A percentile compares a stretch with the other conserved stretches of the same genome.
Conservation (phyloP, 768 basidiomycete species). For the Amanita subjunquillea region DNA sequence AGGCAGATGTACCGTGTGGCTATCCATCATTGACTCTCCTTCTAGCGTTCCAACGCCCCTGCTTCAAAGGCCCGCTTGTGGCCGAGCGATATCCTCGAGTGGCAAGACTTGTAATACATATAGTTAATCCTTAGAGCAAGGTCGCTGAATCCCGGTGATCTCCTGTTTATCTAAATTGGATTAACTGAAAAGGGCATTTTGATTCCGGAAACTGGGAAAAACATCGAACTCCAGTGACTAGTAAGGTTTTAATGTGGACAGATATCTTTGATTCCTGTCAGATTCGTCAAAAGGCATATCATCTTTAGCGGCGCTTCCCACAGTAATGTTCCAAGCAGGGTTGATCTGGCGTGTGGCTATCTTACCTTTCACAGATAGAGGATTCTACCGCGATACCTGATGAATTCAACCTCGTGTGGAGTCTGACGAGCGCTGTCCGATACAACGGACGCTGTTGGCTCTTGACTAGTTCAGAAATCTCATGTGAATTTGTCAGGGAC, state of each 20-base stretch:
- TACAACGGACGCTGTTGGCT: slow-evolving; percentile 16
- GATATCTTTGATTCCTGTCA: background rate
- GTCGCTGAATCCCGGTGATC: background rate
- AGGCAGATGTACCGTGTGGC: background rate
- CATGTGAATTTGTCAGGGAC: slow-evolving; percentile 1
- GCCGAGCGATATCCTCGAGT: background rate
- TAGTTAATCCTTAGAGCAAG: background rate
- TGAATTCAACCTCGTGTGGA: slow-evolving; percentile 12
- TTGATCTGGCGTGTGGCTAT: slow-evolving; percentile 1
- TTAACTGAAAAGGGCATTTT: background rate
- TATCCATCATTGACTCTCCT: slow-evolving; percentile 6
- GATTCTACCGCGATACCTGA: slow-evolving; percentile 1
- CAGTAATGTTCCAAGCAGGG: background rate
- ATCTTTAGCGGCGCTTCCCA: background rate
- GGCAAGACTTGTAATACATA: background rate
- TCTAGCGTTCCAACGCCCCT: slow-evolving; percentile 8
- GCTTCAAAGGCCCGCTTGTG: background rate
- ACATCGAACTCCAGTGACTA: background rate
- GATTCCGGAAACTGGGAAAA: background rate
- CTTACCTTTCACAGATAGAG: background rate
- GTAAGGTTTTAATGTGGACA: background rate
- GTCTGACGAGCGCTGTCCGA: slow-evolving; percentile 17
- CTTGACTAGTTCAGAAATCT: slow-evolving; percentile 16
- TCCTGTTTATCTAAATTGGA: background rate
- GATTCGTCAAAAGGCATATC: background rate